A percentile compares a stretch with the other conserved stretches of the same genome.
Evolutionary conservation across 1,139 yeast genomes (phyloP).

Genomic region (Yamadazyma mexicana): DNA sequence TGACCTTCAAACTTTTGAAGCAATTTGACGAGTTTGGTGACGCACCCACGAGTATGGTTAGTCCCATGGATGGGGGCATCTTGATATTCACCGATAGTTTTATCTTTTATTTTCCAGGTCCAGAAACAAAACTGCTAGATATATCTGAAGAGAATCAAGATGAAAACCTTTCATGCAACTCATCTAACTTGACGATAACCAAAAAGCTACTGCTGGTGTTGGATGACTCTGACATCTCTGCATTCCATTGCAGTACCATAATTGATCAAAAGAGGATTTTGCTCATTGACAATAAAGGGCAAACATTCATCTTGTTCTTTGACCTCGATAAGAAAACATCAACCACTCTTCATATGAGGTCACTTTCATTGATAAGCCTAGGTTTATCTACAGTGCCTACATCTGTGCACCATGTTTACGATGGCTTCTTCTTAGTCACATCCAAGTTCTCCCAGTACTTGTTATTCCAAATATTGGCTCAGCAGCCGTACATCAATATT

Average conservation of each 20-base stretch:
- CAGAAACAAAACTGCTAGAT: slow-evolving; percentile 14
- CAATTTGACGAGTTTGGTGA: slow-evolving; percentile 38
- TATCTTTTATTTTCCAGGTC: slow-evolving; percentile 33
- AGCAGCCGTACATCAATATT: slow-evolving; percentile 29
- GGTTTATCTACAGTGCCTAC: slow-evolving; percentile 32
- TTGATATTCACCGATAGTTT: slow-evolving; percentile 30
- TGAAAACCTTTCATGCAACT: slow-evolving; percentile 13
- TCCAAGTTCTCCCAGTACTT: slow-evolving; percentile 36
- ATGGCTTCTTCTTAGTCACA: slow-evolving; percentile 31
- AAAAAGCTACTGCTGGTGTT: slow-evolving; percentile 11
- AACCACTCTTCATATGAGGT: slow-evolving; percentile 15
- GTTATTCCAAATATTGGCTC: slow-evolving; percentile 28
- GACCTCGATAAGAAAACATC: slow-evolving; percentile 11
- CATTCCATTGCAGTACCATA: slow-evolving; percentile 15
- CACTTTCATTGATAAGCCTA: slow-evolving; percentile 27
- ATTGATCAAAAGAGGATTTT: slow-evolving; percentile 31
- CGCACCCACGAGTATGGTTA: slow-evolving; percentile 31
- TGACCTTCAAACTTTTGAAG: slow-evolving; percentile 15
- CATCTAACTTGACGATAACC: slow-evolving; percentile 14
- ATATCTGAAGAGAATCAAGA: slow-evolving; percentile 14
- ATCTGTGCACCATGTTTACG: slow-evolving; percentile 28
- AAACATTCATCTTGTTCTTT: slow-evolving; percentile 27
- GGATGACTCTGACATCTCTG: slow-evolving; percentile 8
- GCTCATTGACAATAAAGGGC: slow-evolving; percentile 32
- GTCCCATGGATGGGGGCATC: slow-evolving; percentile 29